Evolutionary conservation across 2,329 filamentous ascomycete species (phyloP).

Genomic region (Sordariomycetes sp.): DNA sequence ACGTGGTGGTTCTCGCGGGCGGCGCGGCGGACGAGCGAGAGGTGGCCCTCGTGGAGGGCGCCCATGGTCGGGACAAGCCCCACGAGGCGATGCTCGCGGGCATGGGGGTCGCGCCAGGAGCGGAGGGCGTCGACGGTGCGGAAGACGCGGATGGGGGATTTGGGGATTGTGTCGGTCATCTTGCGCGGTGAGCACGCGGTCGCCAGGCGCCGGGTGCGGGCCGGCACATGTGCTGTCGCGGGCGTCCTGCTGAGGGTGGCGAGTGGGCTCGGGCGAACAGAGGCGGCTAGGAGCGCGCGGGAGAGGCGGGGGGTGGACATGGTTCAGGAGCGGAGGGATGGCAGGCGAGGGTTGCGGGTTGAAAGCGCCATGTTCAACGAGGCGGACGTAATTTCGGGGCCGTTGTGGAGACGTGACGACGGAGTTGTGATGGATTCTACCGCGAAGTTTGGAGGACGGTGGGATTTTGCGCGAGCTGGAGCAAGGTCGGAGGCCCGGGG

Average conservation of each 20-base stretch:
- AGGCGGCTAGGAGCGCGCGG: conserved; percentile 1
- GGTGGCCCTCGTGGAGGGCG: conserved; percentile 84
- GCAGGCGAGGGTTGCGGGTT: background rate
- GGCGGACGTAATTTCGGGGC: conserved; percentile 17
- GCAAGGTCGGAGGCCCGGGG: too few relatives aligned
- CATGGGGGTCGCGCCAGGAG: conserved; percentile 55
- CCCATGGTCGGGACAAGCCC: conserved; percentile 96
- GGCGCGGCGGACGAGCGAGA: conserved; percentile 75
- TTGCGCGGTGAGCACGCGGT: conserved; percentile 7
- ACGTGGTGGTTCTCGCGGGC: conserved; percentile 77
- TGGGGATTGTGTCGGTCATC: conserved; percentile 36
- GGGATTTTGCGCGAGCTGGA: too few relatives aligned
- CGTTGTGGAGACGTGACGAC: conserved; percentile 8
- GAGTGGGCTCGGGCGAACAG: background rate
- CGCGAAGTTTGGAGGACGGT: conserved; percentile 33
- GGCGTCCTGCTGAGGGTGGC: background rate
- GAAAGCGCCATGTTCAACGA: conserved; percentile 5
- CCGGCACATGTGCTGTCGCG: background rate
- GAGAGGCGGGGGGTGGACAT: conserved; percentile 4
- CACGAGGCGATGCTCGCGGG: conserved; percentile 58
- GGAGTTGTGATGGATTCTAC: conserved; percentile 36
- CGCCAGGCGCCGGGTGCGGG: background rate
- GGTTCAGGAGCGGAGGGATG: background rate
- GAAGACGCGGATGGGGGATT: conserved; percentile 58
- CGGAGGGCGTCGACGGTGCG: conserved; percentile 65